Conservation (phyloP, 768 basidiomycete species). For the Pulveroboletus sp. region DNA sequence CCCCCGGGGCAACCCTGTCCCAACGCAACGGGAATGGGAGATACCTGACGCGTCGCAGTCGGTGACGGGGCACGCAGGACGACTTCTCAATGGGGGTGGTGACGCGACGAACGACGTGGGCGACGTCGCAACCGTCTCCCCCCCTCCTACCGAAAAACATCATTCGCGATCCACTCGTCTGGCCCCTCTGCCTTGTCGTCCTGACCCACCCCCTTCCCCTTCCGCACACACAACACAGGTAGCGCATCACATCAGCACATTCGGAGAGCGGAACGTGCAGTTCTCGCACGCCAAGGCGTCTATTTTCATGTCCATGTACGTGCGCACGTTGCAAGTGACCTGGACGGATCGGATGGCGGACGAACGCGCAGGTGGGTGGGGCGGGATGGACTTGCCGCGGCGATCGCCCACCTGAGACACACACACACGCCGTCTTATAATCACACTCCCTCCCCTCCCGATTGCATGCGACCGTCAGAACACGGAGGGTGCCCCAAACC, state of each 20-base stretch:
- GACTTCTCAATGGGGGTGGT: conserved; percentile 8
- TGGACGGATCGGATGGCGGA: background rate
- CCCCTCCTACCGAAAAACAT: too few relatives aligned
- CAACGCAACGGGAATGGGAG: conserved; percentile 4
- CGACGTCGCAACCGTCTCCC: conserved; percentile 4
- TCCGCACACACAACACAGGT: too few relatives aligned
- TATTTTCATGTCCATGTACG: background rate
- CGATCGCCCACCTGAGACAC: conserved; percentile 1
- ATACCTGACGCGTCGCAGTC: background rate
- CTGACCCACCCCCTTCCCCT: too few relatives aligned
- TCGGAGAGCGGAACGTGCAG: too few relatives aligned
- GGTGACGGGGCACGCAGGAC: background rate
- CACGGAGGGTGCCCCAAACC: background rate
- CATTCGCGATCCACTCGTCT: too few relatives aligned
- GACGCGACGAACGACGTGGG: conserved; percentile 6
- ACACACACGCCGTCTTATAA: conserved; percentile 8
- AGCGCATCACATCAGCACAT: too few relatives aligned
- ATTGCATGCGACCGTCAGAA: too few relatives aligned
- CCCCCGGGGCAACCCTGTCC: conserved; percentile 15
- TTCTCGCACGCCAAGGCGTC: too few relatives aligned
- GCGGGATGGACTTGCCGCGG: background rate
- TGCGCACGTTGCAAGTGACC: too few relatives aligned
- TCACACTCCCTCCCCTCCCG: conserved; percentile 1
- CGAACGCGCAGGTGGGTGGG: background rate
- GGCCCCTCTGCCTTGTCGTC: too few relatives aligned